Conservation (phyloP, 768 basidiomycete genomes). For the Lyophyllum atratum region DNA sequence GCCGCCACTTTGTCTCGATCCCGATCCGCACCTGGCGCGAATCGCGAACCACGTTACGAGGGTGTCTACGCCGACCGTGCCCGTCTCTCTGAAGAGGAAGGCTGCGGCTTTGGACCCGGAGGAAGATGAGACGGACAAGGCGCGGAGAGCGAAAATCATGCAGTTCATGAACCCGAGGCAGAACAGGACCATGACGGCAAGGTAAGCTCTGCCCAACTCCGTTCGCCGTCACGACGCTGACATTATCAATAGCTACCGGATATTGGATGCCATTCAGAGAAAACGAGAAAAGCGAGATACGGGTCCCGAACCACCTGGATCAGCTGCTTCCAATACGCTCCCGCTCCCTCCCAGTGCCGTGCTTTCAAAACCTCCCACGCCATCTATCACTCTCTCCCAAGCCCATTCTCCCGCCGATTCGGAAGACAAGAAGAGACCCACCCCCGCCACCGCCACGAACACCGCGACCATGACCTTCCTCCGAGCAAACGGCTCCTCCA, state of each 20-base stretch:
- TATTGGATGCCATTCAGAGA: conserved; percentile 52
- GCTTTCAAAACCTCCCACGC: conserved; percentile 28
- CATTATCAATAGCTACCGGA: conserved; percentile 46
- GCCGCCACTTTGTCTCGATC: conserved; percentile 77
- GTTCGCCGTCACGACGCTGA: conserved; percentile 3
- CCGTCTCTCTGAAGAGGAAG: conserved; percentile 76
- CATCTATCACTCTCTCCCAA: conserved; percentile 30
- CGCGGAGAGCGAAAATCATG: conserved; percentile 71
- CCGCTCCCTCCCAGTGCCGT: conserved; percentile 13
- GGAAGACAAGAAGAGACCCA: conserved; percentile 28
- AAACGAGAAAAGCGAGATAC: conserved; percentile 27
- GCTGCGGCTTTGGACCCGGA: conserved; percentile 69
- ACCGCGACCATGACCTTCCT: conserved; percentile 27
- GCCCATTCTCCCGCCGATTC: conserved; percentile 33
- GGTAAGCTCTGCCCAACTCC: conserved; percentile 34
- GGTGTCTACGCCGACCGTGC: conserved; percentile 72
- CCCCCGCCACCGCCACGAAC: conserved; percentile 28
- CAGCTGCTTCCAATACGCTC: conserved; percentile 14
- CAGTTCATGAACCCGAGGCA: conserved; percentile 74
- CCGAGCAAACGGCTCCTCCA: conserved; percentile 32
- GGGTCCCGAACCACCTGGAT: conserved; percentile 22
- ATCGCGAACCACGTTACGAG: conserved; percentile 75
- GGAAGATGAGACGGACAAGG: conserved; percentile 76
- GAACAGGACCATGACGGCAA: conserved; percentile 49
- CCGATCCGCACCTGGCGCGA: conserved; percentile 74